Evolutionary conservation across 2,329 filamentous ascomycete species (phyloP), one percentile per base, ranked within the genome.

Genomic region (Aspergillus uvarum): DNA sequence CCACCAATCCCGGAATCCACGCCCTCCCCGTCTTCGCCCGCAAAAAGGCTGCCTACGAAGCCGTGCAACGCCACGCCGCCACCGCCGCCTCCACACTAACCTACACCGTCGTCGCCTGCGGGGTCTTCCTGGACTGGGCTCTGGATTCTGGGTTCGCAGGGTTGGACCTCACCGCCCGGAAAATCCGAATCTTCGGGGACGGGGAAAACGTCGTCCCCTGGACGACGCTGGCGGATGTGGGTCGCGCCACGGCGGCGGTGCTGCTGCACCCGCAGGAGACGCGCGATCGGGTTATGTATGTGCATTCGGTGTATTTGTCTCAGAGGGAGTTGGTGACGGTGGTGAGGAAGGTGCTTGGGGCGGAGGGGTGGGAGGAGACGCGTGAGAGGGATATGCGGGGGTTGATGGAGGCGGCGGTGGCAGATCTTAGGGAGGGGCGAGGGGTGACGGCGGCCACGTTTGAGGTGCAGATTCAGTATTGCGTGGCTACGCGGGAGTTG

Each of bases 1-100:
- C 64, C 47, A 63, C 63, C 21, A 32, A 64, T 6, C 64, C 64
- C n/a, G 62, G 59, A 4, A 42, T 66, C 24, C 59, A 62, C 16
- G 57, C 63, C 6, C 56, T 66, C 52, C 64, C 64, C 10, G 63
- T 66, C 7, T 66, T 66, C 14, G 54, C 42, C 35, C 62, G 62
- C 14, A 66, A 66, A 51, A 56, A 60, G 22, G 60, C 47, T 8
- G 57, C 62, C n/a, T 66, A 66, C 31, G 56, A 59, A 10, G 59
- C 62, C 14, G 62, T 65, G 10, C 64, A 66, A 47, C 59, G 53
- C 32, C 57, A 65, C 31, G 62, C 60, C 6, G 60, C 57, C 31
- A 60, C 60, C 6, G 60, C 57, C 31, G 42, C 56, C 7, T 16
- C 32, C 12, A 2, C 12, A 16, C 47, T 68, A 63, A 62, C 51